phyloP scores from a whole-genome alignment of 371 early-diverging fungal genomes.

The Umbelopsis sp. region DNA sequence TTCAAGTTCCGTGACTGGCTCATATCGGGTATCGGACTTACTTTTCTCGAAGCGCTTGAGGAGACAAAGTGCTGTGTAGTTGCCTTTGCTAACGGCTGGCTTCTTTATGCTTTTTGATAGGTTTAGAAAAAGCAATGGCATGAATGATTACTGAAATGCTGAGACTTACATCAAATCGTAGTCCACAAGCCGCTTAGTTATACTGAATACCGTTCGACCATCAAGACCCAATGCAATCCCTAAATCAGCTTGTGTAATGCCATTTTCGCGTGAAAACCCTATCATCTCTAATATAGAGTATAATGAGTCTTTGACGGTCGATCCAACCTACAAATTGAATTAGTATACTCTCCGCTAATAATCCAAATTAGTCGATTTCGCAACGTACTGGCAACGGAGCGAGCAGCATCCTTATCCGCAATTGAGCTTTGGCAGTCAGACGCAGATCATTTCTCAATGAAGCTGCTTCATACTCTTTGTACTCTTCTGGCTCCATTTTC shows the following conservation, averaged over 20 bases:
- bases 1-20: neutral
- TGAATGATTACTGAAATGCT: neutral
- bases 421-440: neutral
- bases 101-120: neutral
- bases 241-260: slow-evolving; percentile 1
- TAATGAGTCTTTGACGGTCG: neutral
- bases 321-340: neutral
- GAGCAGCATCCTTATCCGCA: neutral
- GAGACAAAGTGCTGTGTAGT: slow-evolving; percentile 5
- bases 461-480: neutral
- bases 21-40: neutral
- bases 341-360: neutral
- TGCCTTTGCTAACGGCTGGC: slow-evolving; percentile 6
- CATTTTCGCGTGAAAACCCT: neutral
- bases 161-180: neutral
- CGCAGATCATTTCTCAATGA: neutral
- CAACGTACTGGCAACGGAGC: neutral
- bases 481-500: neutral
- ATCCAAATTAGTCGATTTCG: neutral
- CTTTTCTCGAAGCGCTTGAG: neutral
- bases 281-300: neutral
- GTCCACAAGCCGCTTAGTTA: neutral
- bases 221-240: neutral
- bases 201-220: neutral
- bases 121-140: too few species aligned